Evolutionary conservation across 208 protist genomes (phyloP).

Genomic region (Acanthamoeba culbertsoni): DNA sequence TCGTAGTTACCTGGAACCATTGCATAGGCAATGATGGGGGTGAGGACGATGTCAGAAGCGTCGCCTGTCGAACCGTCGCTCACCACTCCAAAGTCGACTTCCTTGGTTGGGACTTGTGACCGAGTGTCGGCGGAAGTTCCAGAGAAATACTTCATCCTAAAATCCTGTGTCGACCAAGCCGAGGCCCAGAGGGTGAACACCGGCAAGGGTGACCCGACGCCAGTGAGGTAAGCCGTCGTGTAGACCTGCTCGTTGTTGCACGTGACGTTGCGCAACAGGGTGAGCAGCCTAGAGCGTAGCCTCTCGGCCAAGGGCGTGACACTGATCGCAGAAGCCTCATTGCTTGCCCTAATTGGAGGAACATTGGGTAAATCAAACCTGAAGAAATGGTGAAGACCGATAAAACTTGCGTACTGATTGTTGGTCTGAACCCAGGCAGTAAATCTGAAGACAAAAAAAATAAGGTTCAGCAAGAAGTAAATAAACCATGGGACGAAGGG

Average conservation of each 20-base stretch:
- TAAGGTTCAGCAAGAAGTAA: too few species aligned
- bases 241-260: neutral
- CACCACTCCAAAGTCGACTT: neutral
- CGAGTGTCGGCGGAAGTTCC: too few species aligned
- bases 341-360: too few species aligned
- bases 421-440: conserved; percentile 1
- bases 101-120: neutral
- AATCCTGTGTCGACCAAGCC: too few species aligned
- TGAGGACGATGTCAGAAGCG: neutral
- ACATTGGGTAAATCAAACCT: neutral
- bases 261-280: neutral
- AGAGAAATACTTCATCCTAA: neutral
- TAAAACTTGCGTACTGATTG: neutral
- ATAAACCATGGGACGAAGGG: neutral
- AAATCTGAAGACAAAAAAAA: too few species aligned
- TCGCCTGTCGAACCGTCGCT: neutral
- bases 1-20: neutral
- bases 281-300: neutral
- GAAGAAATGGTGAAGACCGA: neutral
- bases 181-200: neutral
- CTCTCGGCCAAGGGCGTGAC: neutral
- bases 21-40: neutral
- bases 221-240: neutral
- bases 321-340: neutral
- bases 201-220: neutral